Evolutionary conservation across 768 basidiomycete genomes (phyloP), one percentile per base, ranked within the genome.

Genomic region (Pisolithus tinctorius): DNA sequence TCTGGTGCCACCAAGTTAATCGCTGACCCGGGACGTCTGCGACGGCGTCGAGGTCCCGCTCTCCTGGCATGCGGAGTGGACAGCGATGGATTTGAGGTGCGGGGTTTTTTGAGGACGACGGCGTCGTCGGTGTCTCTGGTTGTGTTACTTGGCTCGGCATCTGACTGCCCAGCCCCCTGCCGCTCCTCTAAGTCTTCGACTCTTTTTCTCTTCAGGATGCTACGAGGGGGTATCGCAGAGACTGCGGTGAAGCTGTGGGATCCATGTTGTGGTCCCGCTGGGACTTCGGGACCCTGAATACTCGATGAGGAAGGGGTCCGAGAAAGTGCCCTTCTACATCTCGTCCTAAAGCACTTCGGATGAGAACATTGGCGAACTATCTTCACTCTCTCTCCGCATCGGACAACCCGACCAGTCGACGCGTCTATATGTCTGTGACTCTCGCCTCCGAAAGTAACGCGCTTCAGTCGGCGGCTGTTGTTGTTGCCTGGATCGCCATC

Each of bases 121-220:
- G 14, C 17, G 47, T 42, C 23, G 34, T 26, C 26, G n/a, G 27
- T 8, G n/a, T 44, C 20, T n/a, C 43, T 11, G 41, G 23, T 11
- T 25, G 40, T 17, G 47, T 39, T 0, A 31, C 13, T 42, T 13
- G 17, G 23, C 23, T 25, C 23, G 23, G 41, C 41, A 25, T 13
- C 23, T 14, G 23, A 23, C 17, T 26, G 42, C 3, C 23, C 42
- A 27, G 5, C 23, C 9, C 13, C n/a, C 27, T 45, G 16, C 45
- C 29, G 29, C 8, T 45, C 45, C 23, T 34, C 37, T 20, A n/a
- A 20, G 2, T 58, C 63, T 1, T 58, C 66, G 0, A 55, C 65
- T 43, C 68, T 55, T 47, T 48, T 47, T 51, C 66, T 57, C 51
- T 68, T 68, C 48, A 68, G 46, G 23, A 68, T 63, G 6, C 64